Evolutionary conservation across 257 asterid species (phyloP), one percentile per base, ranked within the genome.

Genomic region (Solanum sparsipilum): DNA sequence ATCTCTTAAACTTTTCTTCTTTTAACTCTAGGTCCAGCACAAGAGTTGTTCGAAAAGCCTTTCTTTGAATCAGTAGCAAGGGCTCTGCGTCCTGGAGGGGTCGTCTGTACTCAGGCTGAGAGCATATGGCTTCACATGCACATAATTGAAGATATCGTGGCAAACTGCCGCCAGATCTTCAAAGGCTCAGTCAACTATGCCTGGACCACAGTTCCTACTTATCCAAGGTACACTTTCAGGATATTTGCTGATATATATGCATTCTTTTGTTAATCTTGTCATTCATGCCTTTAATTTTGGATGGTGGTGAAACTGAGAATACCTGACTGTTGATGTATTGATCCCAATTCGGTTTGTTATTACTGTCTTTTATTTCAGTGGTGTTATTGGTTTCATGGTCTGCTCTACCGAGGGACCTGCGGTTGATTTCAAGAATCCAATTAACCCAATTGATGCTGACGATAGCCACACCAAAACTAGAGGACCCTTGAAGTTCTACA

Each of bases 71-170:
- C 96, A 5, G 93, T 97, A 58, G 96, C 99, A 81, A 96, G 82
- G 90, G 99, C 98, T 90, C 98, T 97, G 87, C 98, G 99, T 27
- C 99, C 98, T 18, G 99, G 99, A 72, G 99, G 99, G 11, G 99
- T 97, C 65, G 93, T 97, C 67, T 97, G 98, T 88, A 97, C 99
- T 71, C 99, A 96, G 92, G 99, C 99, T 35, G 99, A 97, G 92
- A 97, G 99, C 92, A 97, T 96, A 87, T 97, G 99, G 99, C 99
- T 96, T 90, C 99, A 97, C 94, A 97, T 97, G 99, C 96, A 96
- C 93, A 96, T 97, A 84, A 97, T 97, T 65, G 98, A 97, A 94
- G 96, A 92, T 73, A 93, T 97, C 4, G 96, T 97, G 38, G 44
- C 93, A 6, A 97, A 96, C 92, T 97, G 99, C 91, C 94, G 98